Evolutionary conservation across 192 early-diverging fungal genomes (phyloP), one percentile per base, ranked within the genome.

Genomic region (Coemansia sp.): DNA sequence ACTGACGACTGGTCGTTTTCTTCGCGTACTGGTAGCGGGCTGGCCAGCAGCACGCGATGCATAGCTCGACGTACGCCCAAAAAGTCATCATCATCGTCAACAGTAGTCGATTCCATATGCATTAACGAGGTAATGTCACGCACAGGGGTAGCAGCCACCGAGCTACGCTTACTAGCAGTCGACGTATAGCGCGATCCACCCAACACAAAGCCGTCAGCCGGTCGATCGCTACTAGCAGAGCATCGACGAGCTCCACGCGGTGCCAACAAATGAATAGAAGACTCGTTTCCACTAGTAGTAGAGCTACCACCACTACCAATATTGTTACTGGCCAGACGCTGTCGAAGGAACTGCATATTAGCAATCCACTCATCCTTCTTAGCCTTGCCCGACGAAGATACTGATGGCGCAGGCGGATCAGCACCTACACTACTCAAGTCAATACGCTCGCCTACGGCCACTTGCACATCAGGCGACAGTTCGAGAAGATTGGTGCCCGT

Each of bases 311-410:
- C 24, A 18, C 59, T 38, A 5, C 66, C 64, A 41, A 63, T 40
- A 27, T 68, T 68, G 31, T 55, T 57, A 42, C 62, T 68, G n/a
- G 72, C 75, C 43, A 82, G 69, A 7, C 80, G 72, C 63, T 82
- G 80, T 15, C 80, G 60, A 52, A 82, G 44, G 24, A 67, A 66
- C 69, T 82, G 75, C 44, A 67, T 82, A 43, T 82, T 82, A 18
- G 73, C 68, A 27, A 82, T 77, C 80, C 80, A 82, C 55, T 82
- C 79, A 65, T 73, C 72, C 67, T 82, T 77, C 52, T 72, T 72
- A 31, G 63, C 72, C 29, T 70, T 73, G 34, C 51, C 52, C 1
- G 38, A 24, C 18, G 47, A 24, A 24, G 24, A 41, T 3, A 60
- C 57, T 40, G 55, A 33, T 12, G 55, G 43, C 12, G 54, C 20